Evolutionary conservation across 2,329 filamentous ascomycete genomes (phyloP).

Genomic region (Xylaria polymorpha): DNA sequence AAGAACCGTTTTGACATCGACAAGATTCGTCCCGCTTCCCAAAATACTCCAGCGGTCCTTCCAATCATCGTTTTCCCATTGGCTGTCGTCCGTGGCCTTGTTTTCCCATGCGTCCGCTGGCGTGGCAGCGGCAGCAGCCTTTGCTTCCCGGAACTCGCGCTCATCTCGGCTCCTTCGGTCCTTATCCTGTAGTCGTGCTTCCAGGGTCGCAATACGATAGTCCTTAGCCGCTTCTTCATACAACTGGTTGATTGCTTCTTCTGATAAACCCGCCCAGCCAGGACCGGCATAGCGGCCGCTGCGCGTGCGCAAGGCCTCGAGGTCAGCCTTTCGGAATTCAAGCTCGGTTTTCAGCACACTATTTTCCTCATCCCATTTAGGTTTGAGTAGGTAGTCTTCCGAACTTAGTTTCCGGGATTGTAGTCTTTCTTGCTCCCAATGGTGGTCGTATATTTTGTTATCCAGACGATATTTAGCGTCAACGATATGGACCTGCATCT

Average conservation of each 20-base stretch:
- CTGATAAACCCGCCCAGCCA: conserved; percentile 33
- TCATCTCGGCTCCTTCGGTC: conserved; percentile 11
- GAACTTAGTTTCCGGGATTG: conserved; percentile 13
- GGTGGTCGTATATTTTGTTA: conserved; percentile 19
- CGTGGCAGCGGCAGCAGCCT: conserved; percentile 18
- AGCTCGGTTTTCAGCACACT: conserved; percentile 19
- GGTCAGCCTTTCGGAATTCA: conserved; percentile 30
- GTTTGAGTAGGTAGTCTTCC: conserved; percentile 19
- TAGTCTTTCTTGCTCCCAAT: conserved; percentile 19
- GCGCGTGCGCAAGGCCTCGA: conserved; percentile 29
- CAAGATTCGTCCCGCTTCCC: conserved; percentile 28
- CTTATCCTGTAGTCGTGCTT: conserved; percentile 21
- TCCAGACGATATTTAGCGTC: conserved; percentile 33
- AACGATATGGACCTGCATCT: conserved; percentile 28
- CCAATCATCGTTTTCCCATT: conserved; percentile 32
- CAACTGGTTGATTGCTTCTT: conserved; percentile 18
- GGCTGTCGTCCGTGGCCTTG: conserved; percentile 16
- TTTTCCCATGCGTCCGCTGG: conserved; percentile 25
- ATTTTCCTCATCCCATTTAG: conserved; percentile 22
- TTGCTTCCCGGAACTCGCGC: conserved; percentile 31
- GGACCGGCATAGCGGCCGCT: conserved; percentile 31
- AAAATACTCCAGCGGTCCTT: conserved; percentile 25
- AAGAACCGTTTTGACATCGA: conserved; percentile 31
- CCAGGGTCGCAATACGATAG: conserved; percentile 8
- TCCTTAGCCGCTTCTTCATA: conserved; percentile 16